Evolutionary conservation across 768 basidiomycete species (phyloP).

Genomic region (Agrocybe praecox): DNA sequence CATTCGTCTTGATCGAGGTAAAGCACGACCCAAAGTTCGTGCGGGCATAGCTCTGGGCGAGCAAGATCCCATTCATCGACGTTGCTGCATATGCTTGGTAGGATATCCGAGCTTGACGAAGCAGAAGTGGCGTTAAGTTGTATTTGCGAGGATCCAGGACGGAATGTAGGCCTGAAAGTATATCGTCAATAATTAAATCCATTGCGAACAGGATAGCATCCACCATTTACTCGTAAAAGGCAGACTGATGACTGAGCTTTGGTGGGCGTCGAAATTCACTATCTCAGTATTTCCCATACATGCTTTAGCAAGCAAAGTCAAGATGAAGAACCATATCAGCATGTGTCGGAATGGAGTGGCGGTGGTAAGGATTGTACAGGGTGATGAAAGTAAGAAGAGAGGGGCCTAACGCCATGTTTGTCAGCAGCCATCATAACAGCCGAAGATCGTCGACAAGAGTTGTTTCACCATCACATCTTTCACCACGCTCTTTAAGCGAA

Average conservation of each 20-base stretch:
- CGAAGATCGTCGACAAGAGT: too few relatives aligned
- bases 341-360: neutral
- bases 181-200: neutral
- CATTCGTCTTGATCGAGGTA: conserved; percentile 44
- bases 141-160: conserved; percentile 30
- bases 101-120: conserved; percentile 31
- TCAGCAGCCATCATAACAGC: too few relatives aligned
- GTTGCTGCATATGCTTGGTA: conserved; percentile 19
- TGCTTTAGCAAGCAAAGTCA: neutral
- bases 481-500: too few relatives aligned
- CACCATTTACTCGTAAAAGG: conserved; percentile 27
- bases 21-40: conserved; percentile 51
- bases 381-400: too few relatives aligned
- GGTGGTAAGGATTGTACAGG: neutral
- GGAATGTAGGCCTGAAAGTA: conserved; percentile 40
- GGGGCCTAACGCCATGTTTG: too few relatives aligned
- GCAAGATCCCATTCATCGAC: conserved; percentile 21
- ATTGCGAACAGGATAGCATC: conserved; percentile 11
- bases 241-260: conserved; percentile 18
- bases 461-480: too few relatives aligned
- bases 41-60: conserved; percentile 28
- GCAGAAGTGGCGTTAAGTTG: conserved; percentile 44
- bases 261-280: conserved; percentile 50
- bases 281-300: conserved; percentile 60
- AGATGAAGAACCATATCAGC: neutral